phyloP scores from a whole-genome alignment of 352 stramenopile genomes.

The Pythium dissimile region DNA sequence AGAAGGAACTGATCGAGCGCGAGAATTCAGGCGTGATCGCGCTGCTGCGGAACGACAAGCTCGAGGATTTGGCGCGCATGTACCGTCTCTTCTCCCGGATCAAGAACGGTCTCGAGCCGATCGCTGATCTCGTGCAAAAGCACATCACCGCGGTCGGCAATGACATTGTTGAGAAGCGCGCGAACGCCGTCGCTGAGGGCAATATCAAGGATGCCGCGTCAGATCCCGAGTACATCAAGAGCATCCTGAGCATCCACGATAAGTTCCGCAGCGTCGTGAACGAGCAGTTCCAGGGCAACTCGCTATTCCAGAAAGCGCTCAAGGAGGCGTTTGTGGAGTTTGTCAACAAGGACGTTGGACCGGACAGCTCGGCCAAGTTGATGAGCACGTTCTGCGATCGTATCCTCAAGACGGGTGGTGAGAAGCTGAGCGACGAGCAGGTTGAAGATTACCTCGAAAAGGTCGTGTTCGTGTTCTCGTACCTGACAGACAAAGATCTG shows the following conservation, averaged over 20 bases:
- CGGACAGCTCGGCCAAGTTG: slow-evolving; percentile 97
- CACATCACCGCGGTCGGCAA: slow-evolving; percentile 92
- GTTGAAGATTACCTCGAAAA: slow-evolving; percentile 97
- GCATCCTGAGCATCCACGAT: slow-evolving; percentile 96
- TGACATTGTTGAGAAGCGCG: slow-evolving; percentile 85
- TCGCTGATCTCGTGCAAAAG: slow-evolving; percentile 95
- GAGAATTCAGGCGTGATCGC: slow-evolving; percentile 95
- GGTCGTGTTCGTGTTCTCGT: slow-evolving; percentile 99
- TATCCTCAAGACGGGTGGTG: slow-evolving; percentile 97
- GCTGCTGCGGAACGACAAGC: slow-evolving; percentile 96
- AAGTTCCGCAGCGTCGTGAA: slow-evolving; percentile 98
- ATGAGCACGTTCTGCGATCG: slow-evolving; percentile 99
- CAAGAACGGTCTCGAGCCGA: slow-evolving; percentile 95
- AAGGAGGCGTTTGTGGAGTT: slow-evolving; percentile 99
- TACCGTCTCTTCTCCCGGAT: slow-evolving; percentile 97
- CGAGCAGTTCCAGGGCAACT: slow-evolving; percentile 95
- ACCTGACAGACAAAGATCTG: slow-evolving; percentile 99
- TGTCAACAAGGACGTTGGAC: slow-evolving; percentile 98
- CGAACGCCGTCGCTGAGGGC: slow-evolving; percentile 87
- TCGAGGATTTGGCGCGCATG: slow-evolving; percentile 97
- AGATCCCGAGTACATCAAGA: slow-evolving; percentile 98
- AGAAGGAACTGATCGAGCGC: slow-evolving; percentile 97
- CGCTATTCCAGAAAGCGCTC: slow-evolving; percentile 98
- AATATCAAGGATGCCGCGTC: slow-evolving; percentile 89
- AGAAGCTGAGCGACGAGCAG: slow-evolving; percentile 97